These are phyloP conservation scores for Zangia roseola DNA, from an alignment of 768 basidiomycete species.

Conservation along the genomic window DNA sequence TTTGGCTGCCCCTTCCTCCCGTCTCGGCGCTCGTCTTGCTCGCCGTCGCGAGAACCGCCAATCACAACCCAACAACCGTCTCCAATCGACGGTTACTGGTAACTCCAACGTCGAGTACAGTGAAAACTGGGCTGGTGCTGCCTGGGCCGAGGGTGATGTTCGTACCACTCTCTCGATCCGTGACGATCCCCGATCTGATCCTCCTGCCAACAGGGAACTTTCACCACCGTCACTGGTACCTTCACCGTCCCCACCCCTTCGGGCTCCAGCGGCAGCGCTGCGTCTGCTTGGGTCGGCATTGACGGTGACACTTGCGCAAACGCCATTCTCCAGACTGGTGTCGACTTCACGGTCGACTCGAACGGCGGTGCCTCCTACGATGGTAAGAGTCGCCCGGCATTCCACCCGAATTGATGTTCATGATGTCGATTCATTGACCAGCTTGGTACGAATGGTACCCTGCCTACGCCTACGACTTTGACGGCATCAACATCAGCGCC, in stretches of 20 bases:
- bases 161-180: neutral
- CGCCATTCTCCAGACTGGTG: slow-evolving; percentile 21
- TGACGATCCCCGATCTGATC: neutral
- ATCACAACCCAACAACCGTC: slow-evolving; percentile 5
- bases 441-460: too few species aligned
- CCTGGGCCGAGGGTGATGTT: slow-evolving; percentile 9
- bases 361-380: slow-evolving; percentile 3
- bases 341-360: slow-evolving; percentile 8
- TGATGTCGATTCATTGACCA: neutral
- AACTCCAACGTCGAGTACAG: slow-evolving; percentile 13
- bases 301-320: slow-evolving; percentile 14
- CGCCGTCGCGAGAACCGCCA: slow-evolving; percentile 15
- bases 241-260: slow-evolving; percentile 19
- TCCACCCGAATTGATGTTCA: neutral
- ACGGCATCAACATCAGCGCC: too few species aligned
- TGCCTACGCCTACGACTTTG: too few species aligned
- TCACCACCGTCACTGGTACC: slow-evolving; percentile 17
- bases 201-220: slow-evolving; percentile 14
- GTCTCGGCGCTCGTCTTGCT: slow-evolving; percentile 8
- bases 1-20: slow-evolving; percentile 18
- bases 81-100: neutral
- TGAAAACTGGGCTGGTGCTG: slow-evolving; percentile 21
- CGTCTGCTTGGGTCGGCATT: slow-evolving; percentile 27
- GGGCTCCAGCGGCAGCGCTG: slow-evolving; percentile 5
- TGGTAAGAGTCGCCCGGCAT: slow-evolving; percentile 3